phyloP scores from a whole-genome alignment of 2,329 filamentous ascomycete genomes.

The Penicillium digitatum region DNA sequence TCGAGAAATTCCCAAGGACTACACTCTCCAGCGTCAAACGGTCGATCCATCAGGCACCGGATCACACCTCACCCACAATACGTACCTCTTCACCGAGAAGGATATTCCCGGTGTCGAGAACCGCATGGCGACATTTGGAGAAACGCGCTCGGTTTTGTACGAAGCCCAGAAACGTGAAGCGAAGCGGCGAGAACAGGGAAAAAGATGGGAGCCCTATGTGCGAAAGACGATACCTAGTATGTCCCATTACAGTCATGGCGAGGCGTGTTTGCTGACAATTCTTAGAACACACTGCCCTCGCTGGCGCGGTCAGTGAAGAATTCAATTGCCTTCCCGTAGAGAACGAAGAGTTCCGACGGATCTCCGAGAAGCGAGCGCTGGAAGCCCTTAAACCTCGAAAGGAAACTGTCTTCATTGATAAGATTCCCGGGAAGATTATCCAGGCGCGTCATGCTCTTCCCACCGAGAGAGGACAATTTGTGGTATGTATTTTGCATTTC shows the following conservation, averaged over 20 bases:
- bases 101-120: slow-evolving; percentile 73
- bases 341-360: slow-evolving; percentile 63
- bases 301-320: slow-evolving; percentile 70
- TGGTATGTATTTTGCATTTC: slow-evolving; percentile 34
- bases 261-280: background rate
- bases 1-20: slow-evolving; percentile 77
- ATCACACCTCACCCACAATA: slow-evolving; percentile 63
- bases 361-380: slow-evolving; percentile 57
- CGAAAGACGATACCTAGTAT: slow-evolving; percentile 65
- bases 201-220: slow-evolving; percentile 56
- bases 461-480: slow-evolving; percentile 40
- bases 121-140: slow-evolving; percentile 42
- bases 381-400: slow-evolving; percentile 59
- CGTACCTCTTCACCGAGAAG: slow-evolving; percentile 89
- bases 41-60: slow-evolving; percentile 41
- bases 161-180: slow-evolving; percentile 46
- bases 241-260: background rate
- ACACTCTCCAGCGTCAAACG: slow-evolving; percentile 69
- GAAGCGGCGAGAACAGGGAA: slow-evolving; percentile 48
- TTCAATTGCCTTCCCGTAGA: slow-evolving; percentile 69
- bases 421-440: slow-evolving; percentile 49
- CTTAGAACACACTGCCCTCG: slow-evolving; percentile 71
- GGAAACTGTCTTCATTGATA: slow-evolving; percentile 51
- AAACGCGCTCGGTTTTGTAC: slow-evolving; percentile 46
- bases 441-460: slow-evolving; percentile 55